A percentile compares a stretch with the other conserved stretches of the same genome.
Evolutionary conservation across 257 asterid species (phyloP).

Genomic region (Coffea canephora): DNA sequence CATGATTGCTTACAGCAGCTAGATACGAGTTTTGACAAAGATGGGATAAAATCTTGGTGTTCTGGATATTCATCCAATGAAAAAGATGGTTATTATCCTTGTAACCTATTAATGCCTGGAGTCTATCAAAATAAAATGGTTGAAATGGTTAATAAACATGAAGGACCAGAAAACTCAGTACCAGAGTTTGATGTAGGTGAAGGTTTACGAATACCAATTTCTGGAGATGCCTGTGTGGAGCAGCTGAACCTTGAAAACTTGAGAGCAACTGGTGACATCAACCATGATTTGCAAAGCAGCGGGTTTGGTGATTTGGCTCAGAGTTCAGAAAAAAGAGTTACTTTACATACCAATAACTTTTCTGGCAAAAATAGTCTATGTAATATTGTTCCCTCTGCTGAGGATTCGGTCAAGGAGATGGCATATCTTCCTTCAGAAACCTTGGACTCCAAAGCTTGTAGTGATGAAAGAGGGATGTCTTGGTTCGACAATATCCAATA

Average conservation of each 20-base stretch:
- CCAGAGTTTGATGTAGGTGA: slow-evolving; percentile 30
- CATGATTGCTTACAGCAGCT: slow-evolving; percentile 34
- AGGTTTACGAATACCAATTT: slow-evolving; percentile 35
- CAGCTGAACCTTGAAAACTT: slow-evolving; percentile 38
- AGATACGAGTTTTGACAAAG: slow-evolving; percentile 33
- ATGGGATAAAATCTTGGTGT: slow-evolving; percentile 44
- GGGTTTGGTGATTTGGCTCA: slow-evolving; percentile 28
- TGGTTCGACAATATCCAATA: slow-evolving; percentile 29
- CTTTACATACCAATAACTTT: slow-evolving; percentile 25
- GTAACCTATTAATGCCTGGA: slow-evolving; percentile 27
- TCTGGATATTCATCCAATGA: slow-evolving; percentile 36
- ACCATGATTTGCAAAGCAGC: slow-evolving; percentile 35
- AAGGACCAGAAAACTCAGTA: slow-evolving; percentile 37
- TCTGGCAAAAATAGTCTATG: slow-evolving; percentile 24
- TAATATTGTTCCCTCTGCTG: slow-evolving; percentile 31
- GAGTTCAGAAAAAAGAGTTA: slow-evolving; percentile 25
- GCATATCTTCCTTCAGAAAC: slow-evolving; percentile 33
- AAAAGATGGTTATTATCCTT: slow-evolving; percentile 32
- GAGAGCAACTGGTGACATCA: slow-evolving; percentile 26
- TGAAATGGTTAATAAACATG: slow-evolving; percentile 37
- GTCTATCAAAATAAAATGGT: slow-evolving; percentile 38
- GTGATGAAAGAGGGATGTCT: slow-evolving; percentile 22
- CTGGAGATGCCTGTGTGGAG: slow-evolving; percentile 33
- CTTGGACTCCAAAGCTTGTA: slow-evolving; percentile 29
- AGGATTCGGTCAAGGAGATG: slow-evolving; percentile 29